These are phyloP conservation scores for Neckera pumila DNA, from an alignment of 225 moss, liverwort and hornwort species.

Conservation along the genomic window DNA sequence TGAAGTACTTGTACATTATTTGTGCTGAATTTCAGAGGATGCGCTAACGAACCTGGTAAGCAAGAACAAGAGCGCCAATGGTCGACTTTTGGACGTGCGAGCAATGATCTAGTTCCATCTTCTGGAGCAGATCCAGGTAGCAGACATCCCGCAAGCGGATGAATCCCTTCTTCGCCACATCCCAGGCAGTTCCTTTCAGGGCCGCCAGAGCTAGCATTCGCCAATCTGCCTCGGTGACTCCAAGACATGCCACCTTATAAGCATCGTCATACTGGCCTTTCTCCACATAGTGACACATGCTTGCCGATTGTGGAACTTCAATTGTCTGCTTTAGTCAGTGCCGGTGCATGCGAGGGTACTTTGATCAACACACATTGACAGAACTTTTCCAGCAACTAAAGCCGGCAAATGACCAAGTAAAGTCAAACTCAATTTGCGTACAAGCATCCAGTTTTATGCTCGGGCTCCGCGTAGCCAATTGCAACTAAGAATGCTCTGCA, in stretches of 20 bases:
- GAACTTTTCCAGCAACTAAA: neutral
- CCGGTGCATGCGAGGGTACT: neutral
- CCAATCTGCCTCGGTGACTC: conserved; percentile 96
- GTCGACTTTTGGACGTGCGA: conserved; percentile 43
- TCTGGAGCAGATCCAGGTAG: conserved; percentile 71
- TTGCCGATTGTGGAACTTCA: conserved; percentile 83
- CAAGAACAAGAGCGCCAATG: conserved; percentile 62
- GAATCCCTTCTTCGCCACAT: conserved; percentile 83
- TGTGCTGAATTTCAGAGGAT: neutral
- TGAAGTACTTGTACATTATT: neutral
- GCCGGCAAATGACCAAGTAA: neutral
- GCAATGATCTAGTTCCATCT: conserved; percentile 52
- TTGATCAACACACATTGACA: neutral
- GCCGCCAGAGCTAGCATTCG: conserved; percentile 68
- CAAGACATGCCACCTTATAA: conserved; percentile 87
- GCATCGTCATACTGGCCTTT: conserved; percentile 55
- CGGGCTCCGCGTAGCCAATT: neutral
- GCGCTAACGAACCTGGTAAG: conserved; percentile 52
- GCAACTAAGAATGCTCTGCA: neutral
- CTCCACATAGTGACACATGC: conserved; percentile 82
- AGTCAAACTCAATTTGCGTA: neutral
- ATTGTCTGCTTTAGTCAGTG: conserved; percentile 52
- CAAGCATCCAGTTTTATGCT: neutral
- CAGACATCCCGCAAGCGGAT: conserved; percentile 66
- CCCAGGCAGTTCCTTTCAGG: conserved; percentile 56